Percentiles rank a stretch among this genome's conserved stretches.
phyloP scores from a whole-genome alignment of 495 filamentous ascomycete genomes.

The Xylaria grammica region DNA sequence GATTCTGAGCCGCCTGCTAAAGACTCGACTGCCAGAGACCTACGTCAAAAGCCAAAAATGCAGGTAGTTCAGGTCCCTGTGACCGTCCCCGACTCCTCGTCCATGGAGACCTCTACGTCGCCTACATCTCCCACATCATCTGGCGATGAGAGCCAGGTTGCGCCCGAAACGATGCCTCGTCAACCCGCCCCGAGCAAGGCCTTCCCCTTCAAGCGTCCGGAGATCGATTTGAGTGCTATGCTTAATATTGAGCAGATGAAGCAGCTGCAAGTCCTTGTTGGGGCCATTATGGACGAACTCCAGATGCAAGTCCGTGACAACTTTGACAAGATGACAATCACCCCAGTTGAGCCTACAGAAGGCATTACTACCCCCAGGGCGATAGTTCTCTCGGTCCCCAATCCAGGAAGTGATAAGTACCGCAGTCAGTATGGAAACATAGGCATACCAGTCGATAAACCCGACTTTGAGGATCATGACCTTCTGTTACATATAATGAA shows the following conservation, averaged over 20 bases:
- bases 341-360: conserved; percentile 19
- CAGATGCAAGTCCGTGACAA: conserved; percentile 49
- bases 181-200: conserved; percentile 14
- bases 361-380: conserved; percentile 32
- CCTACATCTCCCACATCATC: conserved; percentile 24
- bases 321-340: conserved; percentile 47
- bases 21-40: background rate
- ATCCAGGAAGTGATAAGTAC: conserved; percentile 34
- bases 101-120: conserved; percentile 3
- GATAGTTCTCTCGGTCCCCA: conserved; percentile 25
- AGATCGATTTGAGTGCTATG: conserved; percentile 30
- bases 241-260: conserved; percentile 28
- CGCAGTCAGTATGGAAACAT: conserved; percentile 25
- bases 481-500: conserved; percentile 26
- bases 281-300: conserved; percentile 54
- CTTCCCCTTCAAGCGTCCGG: conserved; percentile 23
- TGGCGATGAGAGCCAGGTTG: conserved; percentile 29
- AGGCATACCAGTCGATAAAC: conserved; percentile 18
- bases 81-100: background rate
- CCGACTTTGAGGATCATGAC: conserved; percentile 20
- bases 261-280: conserved; percentile 42
- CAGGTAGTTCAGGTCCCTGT: background rate
- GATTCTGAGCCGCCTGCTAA: background rate
- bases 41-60: conserved; percentile 17
- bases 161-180: conserved; percentile 26